Percentiles rank a stretch among this genome's conserved stretches.
These are phyloP conservation scores for Oxyria digyna DNA, from an alignment of 148 eudicot genomes.

Conservation along the genomic window DNA sequence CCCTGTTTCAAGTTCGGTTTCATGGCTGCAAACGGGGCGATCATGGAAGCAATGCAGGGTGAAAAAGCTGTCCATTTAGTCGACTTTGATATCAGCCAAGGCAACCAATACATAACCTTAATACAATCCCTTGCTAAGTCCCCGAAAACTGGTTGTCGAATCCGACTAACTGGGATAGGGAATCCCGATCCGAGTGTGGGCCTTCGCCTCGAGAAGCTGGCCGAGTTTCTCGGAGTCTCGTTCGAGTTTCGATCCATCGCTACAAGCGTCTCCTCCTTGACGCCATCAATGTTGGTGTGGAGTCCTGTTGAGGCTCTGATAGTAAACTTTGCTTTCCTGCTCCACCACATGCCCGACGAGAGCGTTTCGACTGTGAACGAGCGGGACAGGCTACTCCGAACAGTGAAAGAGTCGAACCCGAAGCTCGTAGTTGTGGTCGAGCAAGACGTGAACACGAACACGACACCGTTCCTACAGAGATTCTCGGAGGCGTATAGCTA, in stretches of 20 bases:
- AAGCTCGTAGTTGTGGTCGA: constrained; percentile 74
- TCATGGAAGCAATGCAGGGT: constrained; percentile 44
- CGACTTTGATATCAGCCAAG: constrained; percentile 83
- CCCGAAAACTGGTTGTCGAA: constrained; percentile 14
- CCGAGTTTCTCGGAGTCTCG: constrained; percentile 30
- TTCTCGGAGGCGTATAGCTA: constrained; percentile 63
- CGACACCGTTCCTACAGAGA: constrained; percentile 62
- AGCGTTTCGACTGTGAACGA: constrained; percentile 70
- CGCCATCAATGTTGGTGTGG: constrained; percentile 34
- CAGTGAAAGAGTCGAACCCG: constrained; percentile 66
- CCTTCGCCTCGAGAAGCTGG: constrained; percentile 46
- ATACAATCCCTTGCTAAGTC: constrained; percentile 47
- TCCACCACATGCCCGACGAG: constrained; percentile 94
- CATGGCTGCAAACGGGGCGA: constrained; percentile 79
- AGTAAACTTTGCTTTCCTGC: constrained; percentile 79
- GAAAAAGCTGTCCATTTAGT: constrained; percentile 56
- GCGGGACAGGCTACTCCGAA: constrained; percentile 70
- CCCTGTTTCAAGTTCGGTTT: constrained; percentile 88
- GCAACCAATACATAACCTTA: constrained; percentile 67
- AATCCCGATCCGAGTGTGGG: constrained; percentile 73
- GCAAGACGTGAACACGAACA: constrained; percentile 85
- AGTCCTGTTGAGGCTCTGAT: constrained; percentile 36
- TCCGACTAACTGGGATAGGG: constrained; percentile 68
- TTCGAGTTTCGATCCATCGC: constrained; percentile 60
- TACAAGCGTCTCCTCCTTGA: constrained; percentile 32